Evolutionary conservation across 2,329 filamentous ascomycete genomes (phyloP), one percentile per base, ranked within the genome.

Genomic region (Exophiala sp.): DNA sequence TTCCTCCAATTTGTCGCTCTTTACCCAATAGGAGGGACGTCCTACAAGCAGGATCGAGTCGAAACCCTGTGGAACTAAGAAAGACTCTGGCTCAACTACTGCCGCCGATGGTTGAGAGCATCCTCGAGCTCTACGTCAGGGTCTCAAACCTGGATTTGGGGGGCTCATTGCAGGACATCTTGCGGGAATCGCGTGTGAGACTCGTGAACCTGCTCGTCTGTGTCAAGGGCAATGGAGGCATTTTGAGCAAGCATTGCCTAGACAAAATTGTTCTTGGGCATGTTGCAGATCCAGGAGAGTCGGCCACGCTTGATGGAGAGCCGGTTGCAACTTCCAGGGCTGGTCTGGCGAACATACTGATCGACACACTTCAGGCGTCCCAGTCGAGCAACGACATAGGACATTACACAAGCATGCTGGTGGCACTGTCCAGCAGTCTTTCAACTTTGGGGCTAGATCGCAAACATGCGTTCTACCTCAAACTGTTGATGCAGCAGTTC

Each of bases 401-500:
- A 6, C 57, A 60, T 32, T 43, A 52, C 12, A 60, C 54, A 12
- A 52, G 45, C 41, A 47, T 57, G 3, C 21, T 60, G 24, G 57
- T 90, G 61, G 92, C 91, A 10, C 90, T 97, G 61, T 87, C 90
- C 6, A 85, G 88, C n/a, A 84, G 95, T n/a, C 76, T 96, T 8
- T 87, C 89, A 0, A 78, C 83, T 5, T 72, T 99, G 6, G 89
- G 89, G 1, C 82, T 92, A 56, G 84, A 91, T 55, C 82, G 94
- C 53, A 97, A 96, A 72, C 95, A 95, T 70, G 91, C 89, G 3
- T 87, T 97, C 73, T 84, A 96, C 0, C 80, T 96, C 64, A 86
- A 89, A 63, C 91, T 96, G 65, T 79, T 97, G 46, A 80, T 99
- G 7, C 86, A 85, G 3, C 85, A 91, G 12, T 78, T 97, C 38